Evolutionary conservation across 108 stramenopile species (phyloP), one percentile per base, ranked within the genome.

Genomic region (Cyclotella baltica): DNA sequence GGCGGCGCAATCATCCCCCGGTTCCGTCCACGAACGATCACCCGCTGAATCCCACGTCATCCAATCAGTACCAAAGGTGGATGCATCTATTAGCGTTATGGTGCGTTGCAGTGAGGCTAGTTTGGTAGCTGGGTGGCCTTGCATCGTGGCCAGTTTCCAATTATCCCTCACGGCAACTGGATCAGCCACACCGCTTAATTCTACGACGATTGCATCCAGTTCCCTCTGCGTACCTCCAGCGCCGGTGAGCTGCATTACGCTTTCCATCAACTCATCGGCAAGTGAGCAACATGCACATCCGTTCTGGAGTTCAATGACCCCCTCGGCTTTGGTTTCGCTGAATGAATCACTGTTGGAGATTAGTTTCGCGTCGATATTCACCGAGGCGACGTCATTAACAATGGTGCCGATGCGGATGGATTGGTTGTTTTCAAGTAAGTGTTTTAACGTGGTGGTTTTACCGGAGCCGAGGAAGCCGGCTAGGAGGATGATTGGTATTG

Each of bases 361-460:
- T 9, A 99, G 87, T 63, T 97, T 97, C 76, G 98, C 96, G 73
- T 99, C 99, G 62, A 99, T 98, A 83, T 99, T 99, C 9, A 99
- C 91, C 9, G 80, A 76, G 15, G 96, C 96, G 43, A 99, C 96
- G 69, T 99, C 99, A 55, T 99, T 99, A 66, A 99, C 98, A 57
- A 99, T 92, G 1, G 98, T 89, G 15, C 97, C 98, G 31, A 98
- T 89, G 35, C 80, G 85, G 35, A 77, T 55, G 5, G 85, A 80
- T 57, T 88, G 82, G 20, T 76, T 81, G 67, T 93, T 95, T 74
- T 93, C 88, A 18, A 99, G 81, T 25, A 99, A 50, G 72, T 97
- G 85, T 70, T 92, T 87, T 48, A 99, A 85, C 9, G 96, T 89
- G 18, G 92, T 93, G 20, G 98, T 99, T 77, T 99, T 99, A 13